phyloP scores from a whole-genome alignment of 495 filamentous ascomycete species.

The Penicillium flavigenum region DNA sequence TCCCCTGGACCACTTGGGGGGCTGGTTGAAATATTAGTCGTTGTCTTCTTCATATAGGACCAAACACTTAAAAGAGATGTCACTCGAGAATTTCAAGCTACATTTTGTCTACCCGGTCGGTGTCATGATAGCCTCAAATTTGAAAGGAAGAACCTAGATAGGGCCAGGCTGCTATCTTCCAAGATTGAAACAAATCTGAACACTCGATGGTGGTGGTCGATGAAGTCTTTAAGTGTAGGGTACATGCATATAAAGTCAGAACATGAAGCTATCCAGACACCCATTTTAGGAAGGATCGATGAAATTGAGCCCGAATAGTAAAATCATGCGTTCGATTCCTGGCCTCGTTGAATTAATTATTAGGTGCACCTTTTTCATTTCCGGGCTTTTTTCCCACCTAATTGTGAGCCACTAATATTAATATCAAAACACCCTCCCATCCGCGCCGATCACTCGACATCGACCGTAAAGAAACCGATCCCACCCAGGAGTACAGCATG shows the following conservation, averaged over 20 bases:
- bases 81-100: too few species aligned
- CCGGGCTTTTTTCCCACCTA: not conserved
- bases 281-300: not conserved
- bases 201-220: not conserved
- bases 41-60: not conserved
- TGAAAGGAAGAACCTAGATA: rapidly evolving
- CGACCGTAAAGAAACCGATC: not conserved
- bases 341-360: not conserved
- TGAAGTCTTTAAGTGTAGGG: not conserved
- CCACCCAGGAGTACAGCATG: too few species aligned
- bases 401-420: not conserved
- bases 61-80: not conserved
- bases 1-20: not conserved
- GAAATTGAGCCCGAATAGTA: not conserved
- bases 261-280: not conserved
- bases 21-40: not conserved
- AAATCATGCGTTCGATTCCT: not conserved
- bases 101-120: not conserved
- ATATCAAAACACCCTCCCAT: not conserved
- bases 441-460: not conserved
- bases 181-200: not conserved
- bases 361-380: not conserved
- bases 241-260: not conserved
- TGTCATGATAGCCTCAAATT: not conserved
- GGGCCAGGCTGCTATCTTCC: not conserved